Conservation (phyloP, 2,329 filamentous ascomycete species). For the Hymenoscyphus repandus region DNA sequence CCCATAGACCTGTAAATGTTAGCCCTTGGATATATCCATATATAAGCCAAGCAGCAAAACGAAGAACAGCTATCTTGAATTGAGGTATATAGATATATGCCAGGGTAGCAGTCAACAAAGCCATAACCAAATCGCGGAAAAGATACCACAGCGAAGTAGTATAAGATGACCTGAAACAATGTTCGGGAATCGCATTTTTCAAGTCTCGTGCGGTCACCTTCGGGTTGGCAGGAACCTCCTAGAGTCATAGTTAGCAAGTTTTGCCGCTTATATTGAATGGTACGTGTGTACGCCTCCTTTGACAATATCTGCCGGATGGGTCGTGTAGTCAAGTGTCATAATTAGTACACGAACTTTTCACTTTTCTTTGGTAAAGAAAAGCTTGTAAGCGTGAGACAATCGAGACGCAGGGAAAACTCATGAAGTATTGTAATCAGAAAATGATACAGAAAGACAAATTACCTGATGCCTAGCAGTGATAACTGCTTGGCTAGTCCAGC, state of each 20-base stretch:
- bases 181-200: slow-evolving; percentile 44
- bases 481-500: too few relatives aligned
- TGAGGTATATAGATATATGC: not conserved
- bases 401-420: too few relatives aligned
- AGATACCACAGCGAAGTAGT: slow-evolving; percentile 48
- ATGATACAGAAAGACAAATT: too few relatives aligned
- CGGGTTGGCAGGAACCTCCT: too few relatives aligned
- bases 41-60: slow-evolving; percentile 46
- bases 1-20: slow-evolving; percentile 60
- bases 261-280: too few relatives aligned
- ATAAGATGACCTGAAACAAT: slow-evolving; percentile 55
- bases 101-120: slow-evolving; percentile 27
- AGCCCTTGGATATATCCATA: slow-evolving; percentile 61
- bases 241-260: too few relatives aligned
- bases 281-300: not conserved
- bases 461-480: too few relatives aligned
- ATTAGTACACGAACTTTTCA: too few relatives aligned
- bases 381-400: too few relatives aligned
- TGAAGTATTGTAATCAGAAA: too few relatives aligned
- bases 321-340: not conserved
- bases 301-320: not conserved
- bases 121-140: slow-evolving; percentile 46
- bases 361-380: too few relatives aligned
- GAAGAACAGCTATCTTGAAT: slow-evolving; percentile 32
- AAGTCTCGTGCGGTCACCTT: too few relatives aligned